Conservation (phyloP, 768 basidiomycete genomes). For the Postia placenta region DNA sequence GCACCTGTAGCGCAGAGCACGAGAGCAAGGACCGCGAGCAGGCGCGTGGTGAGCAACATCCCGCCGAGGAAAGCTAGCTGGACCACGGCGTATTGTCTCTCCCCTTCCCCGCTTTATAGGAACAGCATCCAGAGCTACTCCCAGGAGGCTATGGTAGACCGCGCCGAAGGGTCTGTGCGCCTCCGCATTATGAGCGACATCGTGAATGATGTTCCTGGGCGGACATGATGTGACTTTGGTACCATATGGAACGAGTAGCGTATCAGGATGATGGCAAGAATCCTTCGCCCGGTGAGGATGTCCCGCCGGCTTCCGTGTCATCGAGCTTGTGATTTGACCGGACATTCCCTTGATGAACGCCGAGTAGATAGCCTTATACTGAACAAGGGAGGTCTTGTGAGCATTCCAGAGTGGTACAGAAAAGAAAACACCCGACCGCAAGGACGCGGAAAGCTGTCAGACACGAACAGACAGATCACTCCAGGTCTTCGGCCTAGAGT, state of each 20-base stretch:
- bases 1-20: neutral
- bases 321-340: too few relatives aligned
- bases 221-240: neutral
- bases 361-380: too few relatives aligned
- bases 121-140: neutral
- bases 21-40: neutral
- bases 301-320: too few relatives aligned
- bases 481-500: too few relatives aligned
- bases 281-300: too few relatives aligned
- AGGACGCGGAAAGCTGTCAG: too few relatives aligned
- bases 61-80: neutral
- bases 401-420: too few relatives aligned
- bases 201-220: neutral
- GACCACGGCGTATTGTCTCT: neutral
- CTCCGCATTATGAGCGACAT: neutral
- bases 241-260: neutral
- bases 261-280: neutral
- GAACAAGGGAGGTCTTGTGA: too few relatives aligned
- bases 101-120: neutral
- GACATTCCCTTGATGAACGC: too few relatives aligned
- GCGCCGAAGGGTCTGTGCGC: neutral
- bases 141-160: neutral
- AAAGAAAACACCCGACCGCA: too few relatives aligned
- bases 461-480: too few relatives aligned
- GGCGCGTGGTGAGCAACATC: conserved; percentile 3